phyloP scores from a whole-genome alignment of 805 yeast genomes.

The Ogataea corticis region DNA sequence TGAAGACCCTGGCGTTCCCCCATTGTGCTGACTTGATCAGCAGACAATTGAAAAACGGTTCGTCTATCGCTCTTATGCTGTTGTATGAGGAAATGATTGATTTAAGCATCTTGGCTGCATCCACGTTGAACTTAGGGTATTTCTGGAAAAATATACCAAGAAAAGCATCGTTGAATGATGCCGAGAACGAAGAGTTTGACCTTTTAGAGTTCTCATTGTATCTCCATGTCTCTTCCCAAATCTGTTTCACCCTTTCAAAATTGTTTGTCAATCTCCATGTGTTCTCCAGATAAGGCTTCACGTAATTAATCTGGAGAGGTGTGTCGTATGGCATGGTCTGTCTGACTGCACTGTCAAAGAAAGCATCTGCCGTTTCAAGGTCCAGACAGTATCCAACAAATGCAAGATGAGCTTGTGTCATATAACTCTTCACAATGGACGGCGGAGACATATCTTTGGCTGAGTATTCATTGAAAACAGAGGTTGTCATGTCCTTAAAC shows the following conservation, averaged over 20 bases:
- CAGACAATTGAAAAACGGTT: constrained; percentile 79
- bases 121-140: constrained; percentile 50
- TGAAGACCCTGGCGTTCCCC: constrained; percentile 63
- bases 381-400: constrained; percentile 79
- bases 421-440: constrained; percentile 44
- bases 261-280: constrained; percentile 56
- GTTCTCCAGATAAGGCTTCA: constrained; percentile 62
- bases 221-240: constrained; percentile 61
- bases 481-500: constrained; percentile 58
- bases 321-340: constrained; percentile 71
- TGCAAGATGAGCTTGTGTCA: constrained; percentile 72
- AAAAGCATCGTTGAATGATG: constrained; percentile 68
- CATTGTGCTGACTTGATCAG: constrained; percentile 64
- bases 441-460: constrained; percentile 24
- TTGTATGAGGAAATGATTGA: constrained; percentile 56
- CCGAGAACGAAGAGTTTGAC: constrained; percentile 64
- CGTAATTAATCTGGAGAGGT: constrained; percentile 69
- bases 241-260: constrained; percentile 54
- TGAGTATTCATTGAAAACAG: constrained; percentile 38
- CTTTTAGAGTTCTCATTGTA: constrained; percentile 50
- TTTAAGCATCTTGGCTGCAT: constrained; percentile 58
- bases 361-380: constrained; percentile 65
- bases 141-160: constrained; percentile 68
- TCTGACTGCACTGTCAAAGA: constrained; percentile 69
- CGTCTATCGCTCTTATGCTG: constrained; percentile 62